Evolutionary conservation across 2,329 filamentous ascomycete species (phyloP), one percentile per base, ranked within the genome.

Genomic region (Monosporascus ibericus): DNA sequence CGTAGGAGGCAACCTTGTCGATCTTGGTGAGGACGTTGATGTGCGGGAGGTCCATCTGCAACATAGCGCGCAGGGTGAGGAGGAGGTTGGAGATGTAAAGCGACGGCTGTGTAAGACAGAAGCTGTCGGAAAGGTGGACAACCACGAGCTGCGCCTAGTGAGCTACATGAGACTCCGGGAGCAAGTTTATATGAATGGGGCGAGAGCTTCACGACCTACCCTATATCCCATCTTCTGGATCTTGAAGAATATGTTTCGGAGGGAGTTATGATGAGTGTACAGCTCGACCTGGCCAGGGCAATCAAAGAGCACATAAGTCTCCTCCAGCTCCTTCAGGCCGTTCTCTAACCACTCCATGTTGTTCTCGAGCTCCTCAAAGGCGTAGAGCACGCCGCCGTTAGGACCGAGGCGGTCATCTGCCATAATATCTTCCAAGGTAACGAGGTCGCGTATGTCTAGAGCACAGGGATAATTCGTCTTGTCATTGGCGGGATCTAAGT

Each of bases 11-110:
- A 50, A 99, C 78, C 66, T 96, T 96, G 72, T 99, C 94, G 72
- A 99, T 95, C 73, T 99, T 99, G 53, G 92, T 96, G 25, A 99
- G 81, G 56, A 99, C 89, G 65, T 99, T 99, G 60, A 99, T 78
- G 66, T 96, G 90, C 1, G 94, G 91, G 56, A 97, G 87, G 66
- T 97, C 94, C 81, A 99, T 92, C 72, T 97, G 94, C 50, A 99
- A 84, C 92, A 99, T 99, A 62, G 90, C 92, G 59, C 94, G 87
- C 58, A 99, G 83, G 51, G 91, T 92, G 24, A 99, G 85, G 52
- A 99, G 85, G 52, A 99, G 80, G 62, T 95, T 94, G 60, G 92
- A 95, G 54, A 99, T 87, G 71, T 96, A 99, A 55, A 97, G 82
- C 3, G 92, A 96, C 1, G 94, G 94, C 55, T 95, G 85, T 0